phyloP scores from a whole-genome alignment of 768 basidiomycete species.

The Rhizopogon salebrosus region DNA sequence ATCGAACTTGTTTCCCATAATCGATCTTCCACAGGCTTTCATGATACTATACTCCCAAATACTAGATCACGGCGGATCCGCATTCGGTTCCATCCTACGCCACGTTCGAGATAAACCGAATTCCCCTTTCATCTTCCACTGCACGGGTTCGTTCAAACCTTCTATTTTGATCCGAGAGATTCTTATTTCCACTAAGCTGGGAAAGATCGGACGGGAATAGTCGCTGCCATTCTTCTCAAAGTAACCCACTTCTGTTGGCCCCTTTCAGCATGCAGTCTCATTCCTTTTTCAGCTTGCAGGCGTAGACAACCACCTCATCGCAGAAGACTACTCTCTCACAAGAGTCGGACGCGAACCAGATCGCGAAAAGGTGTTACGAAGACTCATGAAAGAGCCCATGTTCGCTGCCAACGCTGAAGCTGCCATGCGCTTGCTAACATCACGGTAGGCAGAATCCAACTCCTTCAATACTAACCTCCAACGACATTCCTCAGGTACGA shows the following conservation, averaged over 20 bases:
- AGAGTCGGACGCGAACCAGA: constrained; percentile 77
- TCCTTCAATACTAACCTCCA: not conserved
- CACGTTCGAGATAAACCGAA: constrained; percentile 69
- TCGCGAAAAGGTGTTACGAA: constrained; percentile 61
- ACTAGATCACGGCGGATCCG: constrained; percentile 61
- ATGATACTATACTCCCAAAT: constrained; percentile 81
- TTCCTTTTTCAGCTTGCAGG: constrained; percentile 55
- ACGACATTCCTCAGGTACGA: constrained; percentile 43
- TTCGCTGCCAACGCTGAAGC: constrained; percentile 72
- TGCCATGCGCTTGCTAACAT: constrained; percentile 79
- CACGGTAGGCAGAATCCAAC: constrained; percentile 42
- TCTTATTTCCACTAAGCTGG: constrained; percentile 42
- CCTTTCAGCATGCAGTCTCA: not conserved
- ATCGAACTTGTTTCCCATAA: not conserved
- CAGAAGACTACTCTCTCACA: constrained; percentile 73
- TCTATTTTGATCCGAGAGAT: not conserved
- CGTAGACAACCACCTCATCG: constrained; percentile 58
- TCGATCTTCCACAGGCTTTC: constrained; percentile 49
- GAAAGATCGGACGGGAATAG: constrained; percentile 77
- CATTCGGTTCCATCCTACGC: constrained; percentile 68
- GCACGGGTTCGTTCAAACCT: constrained; percentile 44
- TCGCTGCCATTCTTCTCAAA: constrained; percentile 68
- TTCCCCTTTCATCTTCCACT: constrained; percentile 67
- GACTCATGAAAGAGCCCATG: constrained; percentile 64
- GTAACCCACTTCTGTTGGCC: constrained; percentile 29